A percentile compares a stretch with the other conserved stretches of the same genome.
Evolutionary conservation across 805 yeast genomes (phyloP).

Genomic region (Jamesozyma jinghongensis): DNA sequence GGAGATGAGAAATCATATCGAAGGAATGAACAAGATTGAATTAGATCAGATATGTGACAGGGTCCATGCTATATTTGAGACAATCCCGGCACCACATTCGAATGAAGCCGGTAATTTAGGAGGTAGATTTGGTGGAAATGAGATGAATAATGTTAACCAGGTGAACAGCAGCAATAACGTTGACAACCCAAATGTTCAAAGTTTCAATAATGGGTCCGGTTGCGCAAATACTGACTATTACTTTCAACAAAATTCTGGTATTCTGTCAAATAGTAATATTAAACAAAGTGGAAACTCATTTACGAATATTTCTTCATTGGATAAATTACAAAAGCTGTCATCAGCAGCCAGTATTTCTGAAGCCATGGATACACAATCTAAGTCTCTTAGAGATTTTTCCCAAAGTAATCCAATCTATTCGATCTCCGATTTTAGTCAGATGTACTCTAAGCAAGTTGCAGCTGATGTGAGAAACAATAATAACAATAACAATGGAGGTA

Average conservation of each 20-base stretch:
- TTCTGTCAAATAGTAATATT: background rate
- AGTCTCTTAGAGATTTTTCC: background rate
- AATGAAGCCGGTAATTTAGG: no score
- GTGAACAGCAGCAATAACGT: background rate
- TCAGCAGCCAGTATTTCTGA: constrained; percentile 14
- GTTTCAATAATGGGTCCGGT: background rate
- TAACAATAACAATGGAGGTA: background rate
- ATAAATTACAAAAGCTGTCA: constrained; percentile 13
- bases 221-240: background rate
- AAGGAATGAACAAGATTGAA: constrained; percentile 7
- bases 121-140: background rate
- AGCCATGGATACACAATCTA: constrained; percentile 7
- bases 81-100: constrained; percentile 4
- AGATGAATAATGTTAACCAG: background rate
- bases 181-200: background rate
- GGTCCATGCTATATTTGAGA: constrained; percentile 4
- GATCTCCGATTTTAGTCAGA: background rate
- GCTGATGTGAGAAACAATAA: background rate
- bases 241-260: background rate
- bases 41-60: constrained; percentile 6
- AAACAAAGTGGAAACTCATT: background rate
- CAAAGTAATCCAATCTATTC: constrained; percentile 1
- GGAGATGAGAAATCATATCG: constrained; percentile 14
- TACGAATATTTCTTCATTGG: constrained; percentile 4
- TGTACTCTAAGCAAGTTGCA: background rate